phyloP scores from a whole-genome alignment of 345 rosid species.

The Bruguiera sexangula region DNA sequence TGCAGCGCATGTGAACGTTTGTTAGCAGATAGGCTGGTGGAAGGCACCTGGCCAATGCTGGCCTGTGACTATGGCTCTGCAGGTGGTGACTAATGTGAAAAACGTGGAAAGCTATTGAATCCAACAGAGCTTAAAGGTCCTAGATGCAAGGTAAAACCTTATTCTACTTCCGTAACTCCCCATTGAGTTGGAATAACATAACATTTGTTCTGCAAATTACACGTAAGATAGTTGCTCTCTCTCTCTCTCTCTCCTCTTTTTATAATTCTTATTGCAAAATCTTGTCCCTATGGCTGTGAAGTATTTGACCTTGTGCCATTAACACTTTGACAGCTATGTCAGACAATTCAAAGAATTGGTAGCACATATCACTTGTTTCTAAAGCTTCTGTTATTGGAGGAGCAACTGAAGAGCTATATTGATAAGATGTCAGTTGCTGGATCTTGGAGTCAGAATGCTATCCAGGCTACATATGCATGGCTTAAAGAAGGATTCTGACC shows the following conservation, averaged over 20 bases:
- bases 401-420: conserved; percentile 42
- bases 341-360: conserved; percentile 56
- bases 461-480: conserved; percentile 71
- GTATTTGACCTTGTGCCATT: not conserved
- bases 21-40: conserved; percentile 92
- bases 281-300: not conserved
- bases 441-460: conserved; percentile 89
- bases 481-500: conserved; percentile 70
- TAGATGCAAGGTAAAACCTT: conserved; percentile 66
- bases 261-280: conserved; percentile 2
- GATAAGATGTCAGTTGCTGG: conserved; percentile 62
- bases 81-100: conserved; percentile 94
- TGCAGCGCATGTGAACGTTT: conserved; percentile 73
- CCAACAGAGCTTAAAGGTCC: conserved; percentile 86
- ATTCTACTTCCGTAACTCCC: no score
- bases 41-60: conserved; percentile 73
- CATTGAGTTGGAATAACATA: not conserved
- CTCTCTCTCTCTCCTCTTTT: not conserved
- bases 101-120: conserved; percentile 81
- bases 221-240: not conserved
- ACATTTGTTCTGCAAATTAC: not conserved
- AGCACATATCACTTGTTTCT: conserved; percentile 86
- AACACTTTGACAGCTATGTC: conserved; percentile 54
- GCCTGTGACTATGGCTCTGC: conserved; percentile 80
- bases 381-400: conserved; percentile 78